A percentile compares a stretch with the other conserved stretches of the same genome.
Conservation (phyloP, 805 yeast genomes). For the Candida maris region DNA sequence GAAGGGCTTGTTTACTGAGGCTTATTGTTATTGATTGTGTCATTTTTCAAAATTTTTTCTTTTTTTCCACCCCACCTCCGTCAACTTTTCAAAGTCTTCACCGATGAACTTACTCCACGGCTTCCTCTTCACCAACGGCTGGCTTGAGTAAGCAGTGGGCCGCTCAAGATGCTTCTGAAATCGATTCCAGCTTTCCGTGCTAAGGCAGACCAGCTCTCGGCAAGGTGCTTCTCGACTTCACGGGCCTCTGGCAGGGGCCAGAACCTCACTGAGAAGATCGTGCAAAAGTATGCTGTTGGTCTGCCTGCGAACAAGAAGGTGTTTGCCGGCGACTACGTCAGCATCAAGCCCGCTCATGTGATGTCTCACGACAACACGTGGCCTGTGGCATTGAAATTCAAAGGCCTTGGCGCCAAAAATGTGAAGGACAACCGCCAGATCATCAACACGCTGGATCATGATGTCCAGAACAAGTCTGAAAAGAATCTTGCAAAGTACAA, state of each 20-base stretch:
- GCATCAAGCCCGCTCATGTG: conserved; percentile 93
- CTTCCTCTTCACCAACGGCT: too few species aligned
- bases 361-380: conserved; percentile 99
- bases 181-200: background rate
- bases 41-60: too few species aligned
- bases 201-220: too few species aligned
- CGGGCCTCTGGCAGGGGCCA: conserved; percentile 46
- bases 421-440: conserved; percentile 86
- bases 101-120: too few species aligned
- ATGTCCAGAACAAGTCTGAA: conserved; percentile 89
- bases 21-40: too few species aligned
- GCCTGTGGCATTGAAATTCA: conserved; percentile 98
- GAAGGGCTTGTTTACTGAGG: too few species aligned
- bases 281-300: conserved; percentile 89
- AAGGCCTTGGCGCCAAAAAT: conserved; percentile 85
- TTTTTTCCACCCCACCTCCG: too few species aligned
- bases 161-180: background rate
- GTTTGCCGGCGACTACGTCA: conserved; percentile 88
- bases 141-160: background rate
- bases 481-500: conserved; percentile 83
- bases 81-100: too few species aligned
- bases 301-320: conserved; percentile 72
- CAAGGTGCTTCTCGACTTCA: background rate
- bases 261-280: conserved; percentile 92
- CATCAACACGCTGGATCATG: conserved; percentile 96